phyloP scores from a whole-genome alignment of 2,329 filamentous ascomycete species.

The Fusarium praegraminearum region DNA sequence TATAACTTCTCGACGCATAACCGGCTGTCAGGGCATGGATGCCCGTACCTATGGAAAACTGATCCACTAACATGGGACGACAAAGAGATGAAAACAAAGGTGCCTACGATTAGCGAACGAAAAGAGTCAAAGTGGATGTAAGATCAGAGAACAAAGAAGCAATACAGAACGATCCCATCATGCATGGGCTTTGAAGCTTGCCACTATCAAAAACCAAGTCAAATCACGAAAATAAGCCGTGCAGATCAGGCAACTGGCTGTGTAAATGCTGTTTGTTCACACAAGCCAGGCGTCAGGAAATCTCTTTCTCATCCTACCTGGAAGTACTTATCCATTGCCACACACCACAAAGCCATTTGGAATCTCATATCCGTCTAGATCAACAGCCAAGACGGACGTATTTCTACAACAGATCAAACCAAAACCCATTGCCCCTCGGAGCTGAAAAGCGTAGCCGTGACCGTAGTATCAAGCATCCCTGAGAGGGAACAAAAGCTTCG shows the following conservation, averaged over 20 bases:
- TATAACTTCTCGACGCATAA: not conserved
- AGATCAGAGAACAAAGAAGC: not conserved
- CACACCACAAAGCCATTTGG: not conserved
- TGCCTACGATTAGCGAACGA: not conserved
- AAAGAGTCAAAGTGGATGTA: not conserved
- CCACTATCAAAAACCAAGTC: not conserved
- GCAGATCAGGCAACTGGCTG: not conserved
- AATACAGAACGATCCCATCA: not conserved
- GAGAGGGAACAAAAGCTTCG: not conserved
- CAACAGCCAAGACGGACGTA: conserved; percentile 3
- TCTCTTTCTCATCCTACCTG: not conserved
- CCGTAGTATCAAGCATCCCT: too few relatives aligned
- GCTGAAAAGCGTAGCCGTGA: not conserved
- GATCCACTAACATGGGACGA: not conserved
- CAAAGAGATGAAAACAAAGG: not conserved
- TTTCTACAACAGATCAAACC: not conserved
- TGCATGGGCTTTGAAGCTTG: not conserved
- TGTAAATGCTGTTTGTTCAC: not conserved
- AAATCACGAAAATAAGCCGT: not conserved
- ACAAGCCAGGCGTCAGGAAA: not conserved
- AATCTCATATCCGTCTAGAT: not conserved
- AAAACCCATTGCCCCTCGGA: not conserved
- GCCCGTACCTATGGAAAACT: not conserved
- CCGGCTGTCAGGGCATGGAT: not conserved
- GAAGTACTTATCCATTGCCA: not conserved